Evolutionary conservation across 805 yeast species (phyloP).

Genomic region (Candida multigemmis): DNA sequence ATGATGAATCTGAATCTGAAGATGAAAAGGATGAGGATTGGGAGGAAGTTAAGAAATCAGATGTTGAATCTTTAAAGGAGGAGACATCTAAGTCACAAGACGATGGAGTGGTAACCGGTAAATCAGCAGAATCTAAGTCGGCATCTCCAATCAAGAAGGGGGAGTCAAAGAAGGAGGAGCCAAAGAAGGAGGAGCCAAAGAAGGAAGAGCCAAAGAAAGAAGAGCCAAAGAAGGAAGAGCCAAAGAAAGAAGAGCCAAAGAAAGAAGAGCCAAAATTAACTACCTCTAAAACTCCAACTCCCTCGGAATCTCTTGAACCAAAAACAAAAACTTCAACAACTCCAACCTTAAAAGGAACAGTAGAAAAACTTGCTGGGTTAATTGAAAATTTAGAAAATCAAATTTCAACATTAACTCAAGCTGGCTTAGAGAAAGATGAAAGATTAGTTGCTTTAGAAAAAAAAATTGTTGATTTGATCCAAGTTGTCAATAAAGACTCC

Average conservation of each 20-base stretch:
- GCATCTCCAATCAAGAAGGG: constrained; percentile 6
- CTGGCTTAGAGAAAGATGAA: constrained; percentile 58
- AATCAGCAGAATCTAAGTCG: constrained; percentile 4
- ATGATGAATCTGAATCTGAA: constrained; percentile 30
- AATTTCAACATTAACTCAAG: constrained; percentile 39
- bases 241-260: constrained; percentile 9
- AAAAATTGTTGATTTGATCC: constrained; percentile 48
- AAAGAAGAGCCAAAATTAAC: constrained; percentile 7
- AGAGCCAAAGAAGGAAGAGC: constrained; percentile 8
- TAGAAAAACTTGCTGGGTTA: constrained; percentile 54
- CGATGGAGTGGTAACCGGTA: constrained; percentile 4
- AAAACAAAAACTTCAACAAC: constrained; percentile 25
- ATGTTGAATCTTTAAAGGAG: constrained; percentile 2
- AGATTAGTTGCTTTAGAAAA: constrained; percentile 49
- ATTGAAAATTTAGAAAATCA: constrained; percentile 51
- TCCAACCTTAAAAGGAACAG: constrained; percentile 61
- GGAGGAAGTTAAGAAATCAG: constrained; percentile 30
- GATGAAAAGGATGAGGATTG: constrained; percentile 29
- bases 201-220: constrained; percentile 6
- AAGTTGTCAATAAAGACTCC: constrained; percentile 1
- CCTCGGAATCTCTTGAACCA: constrained; percentile 6
- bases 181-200: constrained; percentile 5
- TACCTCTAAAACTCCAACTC: too few relatives aligned
- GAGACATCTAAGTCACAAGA: constrained; percentile 1
- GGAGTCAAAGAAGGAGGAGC: constrained; percentile 4